A percentile compares a stretch with the other conserved stretches of the same genome.
phyloP scores from a whole-genome alignment of 306 rosid species.

The Luffa aegyptiaca region DNA sequence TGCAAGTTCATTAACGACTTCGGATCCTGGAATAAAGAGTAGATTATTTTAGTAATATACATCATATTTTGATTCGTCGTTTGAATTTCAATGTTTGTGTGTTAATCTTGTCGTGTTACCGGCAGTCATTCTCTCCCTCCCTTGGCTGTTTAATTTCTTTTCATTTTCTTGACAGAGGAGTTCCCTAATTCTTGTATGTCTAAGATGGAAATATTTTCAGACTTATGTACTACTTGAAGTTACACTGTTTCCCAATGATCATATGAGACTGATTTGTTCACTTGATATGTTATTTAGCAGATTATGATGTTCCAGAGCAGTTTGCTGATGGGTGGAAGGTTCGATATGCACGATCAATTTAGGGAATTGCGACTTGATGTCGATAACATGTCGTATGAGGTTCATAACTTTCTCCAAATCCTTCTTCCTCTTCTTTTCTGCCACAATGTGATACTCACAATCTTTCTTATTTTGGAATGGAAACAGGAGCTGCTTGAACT shows the following conservation, averaged over 20 bases:
- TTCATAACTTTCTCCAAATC: conserved; percentile 1
- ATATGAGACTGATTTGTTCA: not conserved
- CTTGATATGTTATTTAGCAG: conserved; percentile 31
- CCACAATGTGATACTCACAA: not conserved
- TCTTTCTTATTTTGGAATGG: not conserved
- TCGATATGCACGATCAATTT: conserved; percentile 51
- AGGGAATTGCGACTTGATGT: conserved; percentile 90
- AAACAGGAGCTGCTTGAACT: conserved; percentile 78
- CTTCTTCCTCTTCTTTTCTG: not conserved
- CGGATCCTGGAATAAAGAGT: not conserved
- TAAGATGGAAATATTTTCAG: not conserved
- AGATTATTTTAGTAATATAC: not conserved
- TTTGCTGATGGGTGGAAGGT: conserved; percentile 63
- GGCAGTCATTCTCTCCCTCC: not conserved
- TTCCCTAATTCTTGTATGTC: not conserved
- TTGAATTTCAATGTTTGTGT: not conserved
- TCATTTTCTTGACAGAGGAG: not conserved
- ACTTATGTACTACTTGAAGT: not conserved
- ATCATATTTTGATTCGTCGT: not conserved
- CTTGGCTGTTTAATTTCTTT: not conserved
- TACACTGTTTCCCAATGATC: not conserved
- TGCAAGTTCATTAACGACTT: not conserved
- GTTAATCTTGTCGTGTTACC: not conserved
- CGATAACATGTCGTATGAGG: conserved; percentile 94
- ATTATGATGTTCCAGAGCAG: conserved; percentile 70